phyloP scores from a whole-genome alignment of 148 eudicot species.

The Rhododendron ferrugineum region DNA sequence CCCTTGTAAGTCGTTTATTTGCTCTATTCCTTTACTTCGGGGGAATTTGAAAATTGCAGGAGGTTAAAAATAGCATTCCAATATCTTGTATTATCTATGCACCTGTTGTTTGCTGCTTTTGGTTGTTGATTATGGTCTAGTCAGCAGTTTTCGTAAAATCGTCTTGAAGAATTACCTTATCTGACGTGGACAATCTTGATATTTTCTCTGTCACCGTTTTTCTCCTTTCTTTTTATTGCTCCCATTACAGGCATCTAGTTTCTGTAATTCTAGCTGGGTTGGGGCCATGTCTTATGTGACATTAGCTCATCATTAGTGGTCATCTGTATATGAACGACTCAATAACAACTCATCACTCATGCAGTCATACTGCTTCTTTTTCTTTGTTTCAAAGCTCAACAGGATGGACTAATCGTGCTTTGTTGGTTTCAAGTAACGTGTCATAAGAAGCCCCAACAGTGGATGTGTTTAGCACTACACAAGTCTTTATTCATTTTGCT shows the following conservation, averaged over 20 bases:
- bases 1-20: neutral
- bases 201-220: neutral
- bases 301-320: neutral
- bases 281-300: neutral
- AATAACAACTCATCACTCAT: neutral
- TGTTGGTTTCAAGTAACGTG: neutral
- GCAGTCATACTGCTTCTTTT: neutral
- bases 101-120: neutral
- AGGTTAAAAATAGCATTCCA: constrained; percentile 1
- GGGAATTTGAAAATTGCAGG: neutral
- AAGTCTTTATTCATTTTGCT: neutral
- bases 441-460: neutral
- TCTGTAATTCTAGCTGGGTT: neutral
- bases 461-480: neutral
- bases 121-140: neutral
- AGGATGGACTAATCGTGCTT: neutral
- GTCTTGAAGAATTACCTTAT: neutral
- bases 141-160: neutral
- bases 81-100: neutral
- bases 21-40: neutral
- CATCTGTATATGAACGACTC: neutral
- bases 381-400: neutral
- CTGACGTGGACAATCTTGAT: neutral
- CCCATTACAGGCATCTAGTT: neutral
- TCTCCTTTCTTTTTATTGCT: neutral